Conservation (phyloP, 495 filamentous ascomycete species). For the Niebla homalea region DNA sequence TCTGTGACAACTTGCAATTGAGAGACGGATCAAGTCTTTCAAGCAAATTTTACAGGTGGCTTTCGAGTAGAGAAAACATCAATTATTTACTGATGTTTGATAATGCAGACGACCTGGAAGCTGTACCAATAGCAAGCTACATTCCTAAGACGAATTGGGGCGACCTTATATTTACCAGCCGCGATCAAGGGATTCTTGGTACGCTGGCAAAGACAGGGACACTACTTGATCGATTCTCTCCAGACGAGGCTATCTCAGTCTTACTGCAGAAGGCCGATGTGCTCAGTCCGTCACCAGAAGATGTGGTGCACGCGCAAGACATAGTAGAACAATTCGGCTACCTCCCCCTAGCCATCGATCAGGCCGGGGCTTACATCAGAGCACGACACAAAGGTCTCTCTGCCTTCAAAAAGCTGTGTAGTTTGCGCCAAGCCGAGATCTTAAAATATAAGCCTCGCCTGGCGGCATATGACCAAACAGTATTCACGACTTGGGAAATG, state of each 20-base stretch:
- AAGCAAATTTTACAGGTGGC: background rate
- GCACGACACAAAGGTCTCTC: too few relatives aligned
- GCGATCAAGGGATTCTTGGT: constrained; percentile 1
- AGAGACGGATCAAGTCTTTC: background rate
- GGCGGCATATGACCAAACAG: too few relatives aligned
- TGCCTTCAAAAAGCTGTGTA: too few relatives aligned
- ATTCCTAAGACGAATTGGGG: constrained; percentile 1
- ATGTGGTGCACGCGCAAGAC: too few relatives aligned
- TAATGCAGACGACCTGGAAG: constrained; percentile 1
- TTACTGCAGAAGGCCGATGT: background rate
- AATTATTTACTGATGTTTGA: background rate
- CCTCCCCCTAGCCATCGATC: too few relatives aligned
- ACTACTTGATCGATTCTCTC: background rate
- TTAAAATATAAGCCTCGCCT: too few relatives aligned
- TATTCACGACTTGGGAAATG: background rate
- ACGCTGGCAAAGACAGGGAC: background rate
- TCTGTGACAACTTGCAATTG: background rate
- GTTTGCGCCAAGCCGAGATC: too few relatives aligned
- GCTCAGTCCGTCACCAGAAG: too few relatives aligned
- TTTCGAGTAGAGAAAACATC: background rate
- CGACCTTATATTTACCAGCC: constrained; percentile 4
- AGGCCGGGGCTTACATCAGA: too few relatives aligned
- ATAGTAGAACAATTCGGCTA: too few relatives aligned
- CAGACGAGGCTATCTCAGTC: background rate
- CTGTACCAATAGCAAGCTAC: background rate